Evolutionary conservation across 306 rosid species (phyloP).

Genomic region (Acacia acuminata): DNA sequence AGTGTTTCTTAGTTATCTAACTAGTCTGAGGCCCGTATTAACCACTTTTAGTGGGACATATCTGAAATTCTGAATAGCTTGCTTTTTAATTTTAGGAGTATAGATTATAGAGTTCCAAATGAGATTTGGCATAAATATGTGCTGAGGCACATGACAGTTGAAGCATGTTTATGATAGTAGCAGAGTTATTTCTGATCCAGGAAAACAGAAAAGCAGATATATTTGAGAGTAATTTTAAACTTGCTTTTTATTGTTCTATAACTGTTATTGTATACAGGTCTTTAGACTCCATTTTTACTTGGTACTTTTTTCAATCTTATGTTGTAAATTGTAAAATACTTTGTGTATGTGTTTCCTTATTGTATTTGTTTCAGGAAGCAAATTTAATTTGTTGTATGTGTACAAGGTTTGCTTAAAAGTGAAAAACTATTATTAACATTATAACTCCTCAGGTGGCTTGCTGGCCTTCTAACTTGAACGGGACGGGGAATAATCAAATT

Average conservation of each 20-base stretch:
- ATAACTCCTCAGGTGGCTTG: neutral
- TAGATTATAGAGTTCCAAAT: constrained; percentile 1
- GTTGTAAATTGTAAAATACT: constrained; percentile 9
- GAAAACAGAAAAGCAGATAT: neutral
- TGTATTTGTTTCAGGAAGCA: constrained; percentile 1
- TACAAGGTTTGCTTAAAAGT: neutral
- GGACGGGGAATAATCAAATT: neutral
- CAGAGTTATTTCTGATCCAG: constrained; percentile 12
- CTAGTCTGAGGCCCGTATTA: constrained; percentile 14
- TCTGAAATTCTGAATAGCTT: neutral
- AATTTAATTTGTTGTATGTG: neutral
- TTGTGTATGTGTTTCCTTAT: neutral
- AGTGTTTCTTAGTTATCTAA: constrained; percentile 26
- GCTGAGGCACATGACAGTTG: neutral
- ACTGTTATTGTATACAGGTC: neutral
- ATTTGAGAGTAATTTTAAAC: neutral
- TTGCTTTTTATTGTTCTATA: neutral
- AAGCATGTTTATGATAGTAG: constrained; percentile 14
- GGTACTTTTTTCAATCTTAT: neutral
- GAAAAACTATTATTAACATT: neutral
- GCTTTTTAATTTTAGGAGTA: constrained; percentile 22
- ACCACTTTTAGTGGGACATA: neutral
- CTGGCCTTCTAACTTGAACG: neutral
- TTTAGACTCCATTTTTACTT: neutral
- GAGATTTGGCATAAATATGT: constrained; percentile 3